phyloP scores from a whole-genome alignment of 148 eudicot species.

The Beta vulgaris region DNA sequence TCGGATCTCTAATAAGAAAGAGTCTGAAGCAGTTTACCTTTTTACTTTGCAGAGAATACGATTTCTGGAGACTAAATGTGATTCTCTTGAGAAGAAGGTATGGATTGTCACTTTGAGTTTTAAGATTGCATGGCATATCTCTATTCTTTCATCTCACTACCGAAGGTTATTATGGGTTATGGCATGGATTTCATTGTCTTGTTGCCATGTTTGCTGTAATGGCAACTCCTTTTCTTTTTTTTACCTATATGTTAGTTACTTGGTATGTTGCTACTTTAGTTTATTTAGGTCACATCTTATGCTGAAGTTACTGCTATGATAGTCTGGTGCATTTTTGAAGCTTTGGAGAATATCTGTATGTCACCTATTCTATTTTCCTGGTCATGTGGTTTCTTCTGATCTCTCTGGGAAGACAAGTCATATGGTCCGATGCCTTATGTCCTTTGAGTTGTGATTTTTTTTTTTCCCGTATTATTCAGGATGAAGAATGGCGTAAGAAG shows the following conservation, averaged over 20 bases:
- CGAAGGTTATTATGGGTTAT: not conserved
- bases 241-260: not conserved
- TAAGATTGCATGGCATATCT: not conserved
- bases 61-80: conserved; percentile 71
- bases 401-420: not conserved
- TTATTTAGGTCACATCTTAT: not conserved
- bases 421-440: not conserved
- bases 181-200: not conserved
- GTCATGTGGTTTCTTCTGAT: not conserved
- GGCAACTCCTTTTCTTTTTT: not conserved
- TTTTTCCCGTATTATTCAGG: conserved; percentile 34
- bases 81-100: conserved; percentile 67
- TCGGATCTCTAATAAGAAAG: not conserved
- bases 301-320: not conserved
- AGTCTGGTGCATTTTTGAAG: not conserved
- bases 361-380: not conserved
- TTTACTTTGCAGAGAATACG: conserved; percentile 55
- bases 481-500: conserved; percentile 51
- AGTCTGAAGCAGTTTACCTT: conserved; percentile 11
- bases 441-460: not conserved
- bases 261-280: conserved; percentile 4
- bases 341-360: not conserved
- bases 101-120: conserved; percentile 8
- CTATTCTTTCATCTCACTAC: not conserved
- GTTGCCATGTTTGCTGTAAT: not conserved